These are phyloP conservation scores for Penicillium sp. DNA, from an alignment of 2,329 filamentous ascomycete species.

Conservation along the genomic window DNA sequence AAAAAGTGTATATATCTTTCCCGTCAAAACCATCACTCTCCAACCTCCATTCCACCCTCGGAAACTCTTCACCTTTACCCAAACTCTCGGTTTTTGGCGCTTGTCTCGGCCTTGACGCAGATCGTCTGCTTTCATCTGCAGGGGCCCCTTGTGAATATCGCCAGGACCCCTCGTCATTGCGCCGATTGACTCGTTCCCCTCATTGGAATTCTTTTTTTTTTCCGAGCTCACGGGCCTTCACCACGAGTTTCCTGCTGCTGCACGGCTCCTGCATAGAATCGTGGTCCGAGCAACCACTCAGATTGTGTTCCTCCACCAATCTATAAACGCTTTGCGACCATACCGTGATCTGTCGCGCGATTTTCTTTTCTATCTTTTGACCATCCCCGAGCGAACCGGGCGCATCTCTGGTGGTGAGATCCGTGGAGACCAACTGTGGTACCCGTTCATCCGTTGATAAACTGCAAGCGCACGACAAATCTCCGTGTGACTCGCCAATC, in stretches of 20 bases:
- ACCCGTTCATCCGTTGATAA: slow-evolving; percentile 30
- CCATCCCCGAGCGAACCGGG: too few relatives aligned
- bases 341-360: too few relatives aligned
- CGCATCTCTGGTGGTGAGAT: too few relatives aligned
- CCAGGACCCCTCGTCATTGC: slow-evolving; percentile 3
- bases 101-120: slow-evolving; percentile 1
- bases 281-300: slow-evolving; percentile 16
- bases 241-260: too few relatives aligned
- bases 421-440: slow-evolving; percentile 30
- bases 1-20: too few relatives aligned
- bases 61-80: background rate
- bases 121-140: background rate
- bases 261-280: slow-evolving; percentile 13
- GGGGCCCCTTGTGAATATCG: background rate
- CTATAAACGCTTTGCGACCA: slow-evolving; percentile 15
- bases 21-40: too few relatives aligned
- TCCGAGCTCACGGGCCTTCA: slow-evolving; percentile 8
- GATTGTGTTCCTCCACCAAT: slow-evolving; percentile 14
- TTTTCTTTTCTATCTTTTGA: too few relatives aligned
- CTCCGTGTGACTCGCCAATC: slow-evolving; percentile 27
- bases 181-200: slow-evolving; percentile 3
- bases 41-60: too few relatives aligned
- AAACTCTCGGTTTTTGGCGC: background rate
- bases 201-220: too few relatives aligned
- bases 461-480: slow-evolving; percentile 18